Evolutionary conservation across 768 basidiomycete species (phyloP).

Genomic region (Psilocybe cyanescens): DNA sequence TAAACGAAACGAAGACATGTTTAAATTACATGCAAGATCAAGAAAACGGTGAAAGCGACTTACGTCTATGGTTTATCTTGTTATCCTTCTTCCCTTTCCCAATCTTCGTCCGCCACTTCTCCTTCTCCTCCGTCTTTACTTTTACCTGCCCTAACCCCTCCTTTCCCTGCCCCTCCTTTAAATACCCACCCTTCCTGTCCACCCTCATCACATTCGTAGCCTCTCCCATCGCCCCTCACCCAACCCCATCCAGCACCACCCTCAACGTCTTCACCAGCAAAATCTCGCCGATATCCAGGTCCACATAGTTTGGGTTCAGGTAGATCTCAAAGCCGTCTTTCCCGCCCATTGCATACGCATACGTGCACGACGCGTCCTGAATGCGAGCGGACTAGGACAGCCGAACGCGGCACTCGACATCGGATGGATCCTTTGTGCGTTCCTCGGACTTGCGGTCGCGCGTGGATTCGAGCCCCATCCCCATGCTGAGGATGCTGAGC

Average conservation of each 20-base stretch:
- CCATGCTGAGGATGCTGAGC: too few species aligned
- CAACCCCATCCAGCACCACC: conserved; percentile 57
- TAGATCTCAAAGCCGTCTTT: too few species aligned
- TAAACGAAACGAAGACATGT: not conserved
- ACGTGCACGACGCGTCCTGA: too few species aligned
- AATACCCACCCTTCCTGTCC: conserved; percentile 13
- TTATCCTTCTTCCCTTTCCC: conserved; percentile 62
- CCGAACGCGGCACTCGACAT: too few species aligned
- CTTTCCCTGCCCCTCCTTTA: conserved; percentile 19
- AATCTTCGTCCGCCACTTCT: conserved; percentile 88
- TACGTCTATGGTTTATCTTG: conserved; percentile 47
- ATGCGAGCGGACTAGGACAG: too few species aligned
- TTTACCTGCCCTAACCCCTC: conserved; percentile 34
- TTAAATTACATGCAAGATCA: not conserved
- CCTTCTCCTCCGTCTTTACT: conserved; percentile 36
- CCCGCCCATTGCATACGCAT: too few species aligned
- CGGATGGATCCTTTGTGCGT: too few species aligned
- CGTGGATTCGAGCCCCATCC: too few species aligned
- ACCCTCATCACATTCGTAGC: conserved; percentile 56
- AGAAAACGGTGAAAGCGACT: conserved; percentile 16
- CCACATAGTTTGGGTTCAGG: too few species aligned
- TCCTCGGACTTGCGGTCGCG: too few species aligned
- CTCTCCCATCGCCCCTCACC: conserved; percentile 42
- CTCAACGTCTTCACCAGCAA: conserved; percentile 74
- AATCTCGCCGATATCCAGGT: conserved; percentile 66